Conservation (phyloP, 1,284 basidiomycete genomes). For the Ustilago vetiveriae region DNA sequence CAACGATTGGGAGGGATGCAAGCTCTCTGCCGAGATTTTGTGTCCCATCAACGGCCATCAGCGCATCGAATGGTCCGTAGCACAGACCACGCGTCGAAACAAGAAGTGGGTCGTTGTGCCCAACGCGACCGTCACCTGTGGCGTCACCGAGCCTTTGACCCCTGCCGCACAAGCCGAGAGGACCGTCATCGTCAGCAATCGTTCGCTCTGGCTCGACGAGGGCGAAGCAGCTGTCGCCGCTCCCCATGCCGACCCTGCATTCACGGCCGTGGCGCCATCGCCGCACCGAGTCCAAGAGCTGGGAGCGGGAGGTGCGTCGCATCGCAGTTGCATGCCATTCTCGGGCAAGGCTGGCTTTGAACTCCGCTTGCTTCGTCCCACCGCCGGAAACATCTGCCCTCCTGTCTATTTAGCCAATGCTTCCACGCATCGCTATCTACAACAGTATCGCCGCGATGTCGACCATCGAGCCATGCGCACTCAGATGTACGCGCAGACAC, state of each 20-base stretch:
- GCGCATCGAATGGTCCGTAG: slow-evolving; percentile 49
- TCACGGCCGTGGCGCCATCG: background rate
- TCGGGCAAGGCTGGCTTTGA: slow-evolving; percentile 53
- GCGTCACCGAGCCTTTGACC: slow-evolving; percentile 6
- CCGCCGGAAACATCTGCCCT: slow-evolving; percentile 17
- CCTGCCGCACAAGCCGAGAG: slow-evolving; percentile 27
- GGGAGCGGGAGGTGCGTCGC: background rate
- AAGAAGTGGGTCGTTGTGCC: slow-evolving; percentile 60
- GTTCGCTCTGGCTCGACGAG: slow-evolving; percentile 32
- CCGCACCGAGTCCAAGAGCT: background rate
- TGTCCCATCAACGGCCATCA: slow-evolving; percentile 38
- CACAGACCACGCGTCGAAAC: slow-evolving; percentile 38
- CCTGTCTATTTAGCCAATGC: slow-evolving; percentile 49
- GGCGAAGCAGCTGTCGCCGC: slow-evolving; percentile 1
- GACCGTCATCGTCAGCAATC: slow-evolving; percentile 51
- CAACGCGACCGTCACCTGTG: slow-evolving; percentile 25
- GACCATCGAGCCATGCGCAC: background rate
- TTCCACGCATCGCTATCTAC: slow-evolving; percentile 45
- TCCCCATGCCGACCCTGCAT: background rate
- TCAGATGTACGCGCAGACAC: background rate
- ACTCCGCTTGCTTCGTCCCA: slow-evolving; percentile 46
- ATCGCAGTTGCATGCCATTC: slow-evolving; percentile 33
- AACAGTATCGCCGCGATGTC: slow-evolving; percentile 9
- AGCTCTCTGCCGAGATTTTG: slow-evolving; percentile 44
- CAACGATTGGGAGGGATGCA: slow-evolving; percentile 58